These are phyloP conservation scores for Lojkania enalia DNA, from an alignment of 2,329 filamentous ascomycete species.

Conservation along the genomic window DNA sequence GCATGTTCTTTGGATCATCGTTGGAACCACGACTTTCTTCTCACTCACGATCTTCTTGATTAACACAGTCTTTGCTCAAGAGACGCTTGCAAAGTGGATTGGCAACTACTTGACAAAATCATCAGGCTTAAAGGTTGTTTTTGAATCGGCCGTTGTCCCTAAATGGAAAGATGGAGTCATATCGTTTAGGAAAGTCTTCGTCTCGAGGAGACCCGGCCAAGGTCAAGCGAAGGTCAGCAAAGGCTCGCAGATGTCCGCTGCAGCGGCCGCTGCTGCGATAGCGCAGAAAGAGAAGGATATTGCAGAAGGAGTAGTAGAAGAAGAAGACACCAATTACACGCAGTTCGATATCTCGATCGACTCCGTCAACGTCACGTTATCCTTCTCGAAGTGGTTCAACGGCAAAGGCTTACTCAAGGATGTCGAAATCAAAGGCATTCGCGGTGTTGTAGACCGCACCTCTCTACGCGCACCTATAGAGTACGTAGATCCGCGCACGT, in stretches of 20 bases:
- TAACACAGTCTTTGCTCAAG: constrained; percentile 96
- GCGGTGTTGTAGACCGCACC: constrained; percentile 89
- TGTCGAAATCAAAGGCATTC: constrained; percentile 90
- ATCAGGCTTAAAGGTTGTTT: constrained; percentile 89
- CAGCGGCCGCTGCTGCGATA: constrained; percentile 79
- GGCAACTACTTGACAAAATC: constrained; percentile 95
- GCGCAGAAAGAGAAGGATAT: constrained; percentile 51
- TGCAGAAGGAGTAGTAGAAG: constrained; percentile 52
- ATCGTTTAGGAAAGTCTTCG: constrained; percentile 93
- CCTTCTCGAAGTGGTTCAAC: constrained; percentile 99
- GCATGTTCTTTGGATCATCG: constrained; percentile 91
- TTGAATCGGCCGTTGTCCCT: constrained; percentile 96
- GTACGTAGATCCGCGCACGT: constrained; percentile 78
- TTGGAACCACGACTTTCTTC: constrained; percentile 97
- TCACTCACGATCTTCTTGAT: constrained; percentile 87
- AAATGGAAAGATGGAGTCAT: constrained; percentile 96
- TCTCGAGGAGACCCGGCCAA: constrained; percentile 87
- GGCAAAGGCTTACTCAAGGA: constrained; percentile 89
- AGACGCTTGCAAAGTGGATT: constrained; percentile 90
- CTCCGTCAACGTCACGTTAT: constrained; percentile 93
- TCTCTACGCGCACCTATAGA: constrained; percentile 73
- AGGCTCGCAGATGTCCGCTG: constrained; percentile 81
- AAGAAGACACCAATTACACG: constrained; percentile 94
- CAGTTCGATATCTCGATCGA: constrained; percentile 96
- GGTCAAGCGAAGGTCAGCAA: constrained; percentile 83